Conservation (phyloP, 495 filamentous ascomycete genomes). For the Tetracladium marchalianum region DNA sequence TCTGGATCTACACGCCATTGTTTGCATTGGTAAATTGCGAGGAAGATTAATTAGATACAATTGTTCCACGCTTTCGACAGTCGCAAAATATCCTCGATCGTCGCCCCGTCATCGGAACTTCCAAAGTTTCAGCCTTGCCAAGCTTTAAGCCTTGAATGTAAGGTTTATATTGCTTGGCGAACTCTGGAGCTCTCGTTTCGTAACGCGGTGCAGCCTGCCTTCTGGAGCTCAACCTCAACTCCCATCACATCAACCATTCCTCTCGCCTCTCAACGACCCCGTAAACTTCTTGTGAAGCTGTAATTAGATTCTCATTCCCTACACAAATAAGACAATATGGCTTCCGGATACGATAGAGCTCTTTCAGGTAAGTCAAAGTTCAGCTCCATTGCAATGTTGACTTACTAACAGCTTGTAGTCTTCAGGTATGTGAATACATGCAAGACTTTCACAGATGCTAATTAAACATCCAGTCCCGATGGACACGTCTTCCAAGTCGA, state of each 20-base stretch:
- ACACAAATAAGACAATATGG: slow-evolving; percentile 37
- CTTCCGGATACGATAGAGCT: slow-evolving; percentile 89
- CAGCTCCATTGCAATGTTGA: slow-evolving; percentile 2
- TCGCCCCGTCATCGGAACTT: background rate
- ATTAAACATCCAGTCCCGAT: slow-evolving; percentile 63
- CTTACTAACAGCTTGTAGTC: slow-evolving; percentile 41
- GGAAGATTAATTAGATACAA: background rate
- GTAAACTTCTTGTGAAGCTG: slow-evolving; percentile 3
- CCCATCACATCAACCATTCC: background rate
- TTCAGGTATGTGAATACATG: slow-evolving; percentile 45
- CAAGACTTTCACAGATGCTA: slow-evolving; percentile 27
- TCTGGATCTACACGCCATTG: slow-evolving; percentile 18
- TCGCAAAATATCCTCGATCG: too few relatives aligned
- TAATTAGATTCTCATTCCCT: background rate
- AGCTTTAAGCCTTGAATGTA: background rate
- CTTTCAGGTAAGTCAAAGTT: slow-evolving; percentile 64
- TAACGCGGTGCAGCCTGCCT: slow-evolving; percentile 19
- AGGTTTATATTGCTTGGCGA: background rate
- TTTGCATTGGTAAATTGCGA: slow-evolving; percentile 1
- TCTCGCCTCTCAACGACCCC: background rate
- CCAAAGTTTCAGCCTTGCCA: slow-evolving; percentile 1
- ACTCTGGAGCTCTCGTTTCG: slow-evolving; percentile 8
- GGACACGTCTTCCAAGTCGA: slow-evolving; percentile 99
- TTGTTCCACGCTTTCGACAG: too few relatives aligned
- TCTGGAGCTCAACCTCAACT: slow-evolving; percentile 10